Evolutionary conservation across 1,139 yeast genomes (phyloP), one percentile per base, ranked within the genome.

Genomic region (Scheffersomyces lignicola): DNA sequence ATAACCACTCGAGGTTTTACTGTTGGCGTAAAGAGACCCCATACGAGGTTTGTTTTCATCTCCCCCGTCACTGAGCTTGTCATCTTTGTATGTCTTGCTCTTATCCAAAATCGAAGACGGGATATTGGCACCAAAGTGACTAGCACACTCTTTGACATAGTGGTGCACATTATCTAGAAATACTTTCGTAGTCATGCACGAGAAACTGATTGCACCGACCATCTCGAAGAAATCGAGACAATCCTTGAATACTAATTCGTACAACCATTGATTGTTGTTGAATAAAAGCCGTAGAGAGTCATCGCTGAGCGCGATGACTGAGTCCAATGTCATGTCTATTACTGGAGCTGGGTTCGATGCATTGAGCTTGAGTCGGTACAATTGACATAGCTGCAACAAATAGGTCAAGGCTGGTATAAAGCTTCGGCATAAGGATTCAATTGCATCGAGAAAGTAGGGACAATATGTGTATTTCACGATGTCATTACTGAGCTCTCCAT

Each of bases 171-270:
- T 7, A 15, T 15, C 18, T 15, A 26, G 5, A 16, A 26, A 26
- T 4, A 26, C 11, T 16, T 16, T 10, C 5, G 5, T 15, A 4
- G 20, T 14, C 4, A 16, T 6, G 4, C 21, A 15, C 18, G 29
- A 14, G 11, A 26, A 26, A 26, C 12, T 26, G 6, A 26, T 7
- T 16, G n/a, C 7, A 5, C 5, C 7, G 5, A 26, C 6, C 5
- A 5, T 10, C 3, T 7, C 7, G 10, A 26, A 15, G 16, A 16
- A 14, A 10, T 18, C 4, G n/a, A 18, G 18, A 26, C 5, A 7
- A n/a, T 26, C 29, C 18, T 26, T 14, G n/a, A 11, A 14, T 16
- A 26, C 10, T n/a, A 26, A 26, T 7, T 26, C 29, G 18, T n/a
- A 15, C 18, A 26, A 26, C 18, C 18, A 26, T 10, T 16, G 5